Base-by-base conservation (phyloP, 1,284 basidiomycete species). In the Crepidotus sp. region DNA sequence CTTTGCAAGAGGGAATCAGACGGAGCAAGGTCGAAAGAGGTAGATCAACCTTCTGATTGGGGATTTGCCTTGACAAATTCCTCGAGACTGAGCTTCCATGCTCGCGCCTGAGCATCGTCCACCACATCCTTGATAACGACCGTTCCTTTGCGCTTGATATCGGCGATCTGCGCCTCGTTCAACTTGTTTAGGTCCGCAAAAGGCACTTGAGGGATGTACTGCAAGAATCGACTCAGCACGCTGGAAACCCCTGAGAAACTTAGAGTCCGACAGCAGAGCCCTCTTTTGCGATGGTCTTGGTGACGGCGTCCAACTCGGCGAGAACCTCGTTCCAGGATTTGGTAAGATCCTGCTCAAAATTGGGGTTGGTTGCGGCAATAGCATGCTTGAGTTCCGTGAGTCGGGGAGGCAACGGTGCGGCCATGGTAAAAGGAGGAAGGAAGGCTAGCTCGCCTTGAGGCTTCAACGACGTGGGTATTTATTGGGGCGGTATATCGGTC, bases 301-400 rank as follows among this genome's bases (percentile, higher is more conserved):
- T 60, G 3, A 66, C 68, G 7, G 48, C 50, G 27, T 70, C 65
- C 13, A 87, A 65, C 31, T 74, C 72, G 0, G 51, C 50, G 2
- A 81, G 59, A 1, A 87, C 68, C 22, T 73, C 67, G 17, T 57
- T 65, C 80, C 81, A 87, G 27, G 72, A 69, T 30, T 70, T 58
- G 13, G 41, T 52, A 9, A 45, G 25, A 21, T 51, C 33, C 34
- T 44, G 40, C 25, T 51, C 44, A 9, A 53, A 53, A 7, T 67
- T 53, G 7, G 85, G 61, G 1, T 56, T 55, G n/a, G n/a, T 59
- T 64, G 45, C 42, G 58, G 74, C 70, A 2, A 81, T 58, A 21
- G 62, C 60, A 51, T 70, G 70, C 64, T 87, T 87, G 27, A 86
- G 60, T n/a, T 72, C 67, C 0, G 67, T 56, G 52, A 84, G 85